Base-by-base conservation (phyloP, 2,329 filamentous ascomycete genomes). In the Bipolaris sorokiniana region DNA sequence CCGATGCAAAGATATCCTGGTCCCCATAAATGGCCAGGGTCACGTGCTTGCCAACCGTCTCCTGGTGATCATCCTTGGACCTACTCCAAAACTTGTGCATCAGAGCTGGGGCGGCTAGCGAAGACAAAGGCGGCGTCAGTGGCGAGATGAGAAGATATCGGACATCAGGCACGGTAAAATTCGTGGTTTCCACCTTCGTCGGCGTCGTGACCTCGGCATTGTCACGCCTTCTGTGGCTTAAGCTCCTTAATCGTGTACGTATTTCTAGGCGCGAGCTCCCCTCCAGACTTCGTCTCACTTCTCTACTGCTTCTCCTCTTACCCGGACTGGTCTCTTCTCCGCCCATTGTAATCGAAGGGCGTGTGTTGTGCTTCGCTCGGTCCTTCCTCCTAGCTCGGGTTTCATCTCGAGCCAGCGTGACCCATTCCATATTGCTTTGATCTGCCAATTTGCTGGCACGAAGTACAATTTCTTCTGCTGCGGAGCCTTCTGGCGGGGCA, bases 21-120 rank as follows among this genome's bases (percentile, higher is more conserved):
- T 88, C 86, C 1, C 93, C 94, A 69, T 88, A 96, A 0, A 96
- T 76, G 0, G 86, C 87, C 33, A 97, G 73, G 0, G 89, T 89
- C 5, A 51, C 51, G 46, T 72, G 63, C 36, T 65, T 68, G 5
- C 64, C 67, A 36, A 75, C 53, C 10, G 63, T 51, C 10, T 72
- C 65, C 4, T 53, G 50, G 13, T 53, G 7, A 1, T 49, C 46
- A 23, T 63, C 59, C 2, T 50, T 58, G 16, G 61, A 49, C 20
- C 58, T 66, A 31, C 51, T 64, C 73, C 72, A 75, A 28, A 73
- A 66, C 33, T 62, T 70, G 18, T 57, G 60, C 3, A 63, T 68
- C 15, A 77, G 51, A 1, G 69, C 63, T 11, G 75, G 69, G 7
- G 77, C 76, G 1, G 67, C 67, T 16, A 76, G 54, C 7, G 67